Base-by-base conservation (phyloP, 352 stramenopile genomes). In the Phytophthora tubulina region DNA sequence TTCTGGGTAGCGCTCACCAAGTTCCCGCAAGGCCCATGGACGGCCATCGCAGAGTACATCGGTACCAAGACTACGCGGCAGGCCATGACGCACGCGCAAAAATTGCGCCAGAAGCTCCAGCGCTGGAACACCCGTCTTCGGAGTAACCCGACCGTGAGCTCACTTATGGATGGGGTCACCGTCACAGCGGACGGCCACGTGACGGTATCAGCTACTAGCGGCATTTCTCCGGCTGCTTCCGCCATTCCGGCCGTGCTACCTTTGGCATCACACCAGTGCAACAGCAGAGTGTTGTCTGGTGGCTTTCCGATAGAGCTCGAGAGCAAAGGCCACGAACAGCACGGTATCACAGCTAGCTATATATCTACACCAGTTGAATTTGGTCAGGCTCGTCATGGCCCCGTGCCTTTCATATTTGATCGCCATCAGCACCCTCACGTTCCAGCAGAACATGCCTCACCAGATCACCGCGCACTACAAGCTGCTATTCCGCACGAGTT, bases 81-180 rank as follows among this genome's bases (percentile, higher is more conserved):
- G 66, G 79, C 81, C 11, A 86, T 88, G 78, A 88, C 79, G 0
- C 79, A 88, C 58, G 81, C 79, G 36, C 79, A 89, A 67, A 88
- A 89, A 65, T 63, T 88, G 41, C 77, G 79, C 0, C 79, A 88
- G 63, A 89, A 89, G 54, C 69, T 84, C 32, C 75, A 78, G 59
- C 69, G 73, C 38, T 80, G 73, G 73, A 78, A 75, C 56, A 58
- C 44, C 14, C 75, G 78, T 9, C 71, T 85, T 7, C 75, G 64
- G 17, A 64, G 63, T 44, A 72, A 80, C 33, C 69, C 73, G 6
- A 36, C 60, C 13, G 68, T 67, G 42, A 67, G 58, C 48, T 68
- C 68, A 30, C 64, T 80, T 39, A 74, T 76, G 68, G 69, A 76
- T 45, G 42, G 38, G 35, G 62, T 71, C 10, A 69, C 30, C 4